phyloP scores from a whole-genome alignment of 352 stramenopile genomes.

The Pythium brassicae region DNA sequence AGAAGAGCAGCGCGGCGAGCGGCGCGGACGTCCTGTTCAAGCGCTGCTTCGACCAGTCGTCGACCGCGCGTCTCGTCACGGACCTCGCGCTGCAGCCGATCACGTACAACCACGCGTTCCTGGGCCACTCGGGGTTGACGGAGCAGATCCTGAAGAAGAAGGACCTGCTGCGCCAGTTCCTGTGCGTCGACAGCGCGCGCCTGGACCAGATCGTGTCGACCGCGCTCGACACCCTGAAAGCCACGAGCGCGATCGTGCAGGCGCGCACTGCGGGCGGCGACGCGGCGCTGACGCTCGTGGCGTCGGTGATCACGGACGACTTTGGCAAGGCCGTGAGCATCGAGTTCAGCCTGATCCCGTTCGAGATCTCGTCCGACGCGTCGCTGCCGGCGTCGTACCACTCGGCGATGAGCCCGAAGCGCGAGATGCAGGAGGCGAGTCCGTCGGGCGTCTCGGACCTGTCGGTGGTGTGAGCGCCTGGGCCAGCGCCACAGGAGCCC shows the following conservation, averaged over 20 bases:
- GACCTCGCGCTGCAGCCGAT: conserved; percentile 47
- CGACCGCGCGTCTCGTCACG: conserved; percentile 48
- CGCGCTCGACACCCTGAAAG: conserved; percentile 33
- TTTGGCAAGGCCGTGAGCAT: conserved; percentile 37
- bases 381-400: conserved; percentile 9
- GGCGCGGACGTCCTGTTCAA: conserved; percentile 25
- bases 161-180: conserved; percentile 28
- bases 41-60: conserved; percentile 62
- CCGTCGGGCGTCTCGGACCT: conserved; percentile 52
- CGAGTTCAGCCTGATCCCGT: conserved; percentile 63
- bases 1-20: too few species aligned
- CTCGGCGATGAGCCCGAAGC: conserved; percentile 18
- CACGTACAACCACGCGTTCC: conserved; percentile 56
- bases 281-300: conserved; percentile 49
- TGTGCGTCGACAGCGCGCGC: conserved; percentile 49
- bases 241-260: conserved; percentile 47
- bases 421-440: conserved; percentile 45
- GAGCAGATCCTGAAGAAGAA: conserved; percentile 35
- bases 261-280: conserved; percentile 37
- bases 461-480: conserved; percentile 22
- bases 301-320: conserved; percentile 56
- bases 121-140: conserved; percentile 36
- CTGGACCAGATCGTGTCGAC: conserved; percentile 42
- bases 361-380: conserved; percentile 46
- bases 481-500: background rate